phyloP scores from a whole-genome alignment of 768 basidiomycete species.

The Amanita rubescens region DNA sequence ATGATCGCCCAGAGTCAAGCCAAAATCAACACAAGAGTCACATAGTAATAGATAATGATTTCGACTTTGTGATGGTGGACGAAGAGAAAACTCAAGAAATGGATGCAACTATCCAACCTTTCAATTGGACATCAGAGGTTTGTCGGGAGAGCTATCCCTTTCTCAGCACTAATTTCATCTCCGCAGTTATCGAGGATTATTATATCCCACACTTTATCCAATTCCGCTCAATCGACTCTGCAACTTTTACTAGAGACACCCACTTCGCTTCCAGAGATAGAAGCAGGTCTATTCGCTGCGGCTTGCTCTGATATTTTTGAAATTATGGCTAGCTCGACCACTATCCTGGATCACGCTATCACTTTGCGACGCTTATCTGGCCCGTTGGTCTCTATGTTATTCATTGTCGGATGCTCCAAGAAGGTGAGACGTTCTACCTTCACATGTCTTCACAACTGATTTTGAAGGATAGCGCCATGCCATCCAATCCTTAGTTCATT shows the following conservation, averaged over 20 bases:
- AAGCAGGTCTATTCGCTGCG: slow-evolving; percentile 26
- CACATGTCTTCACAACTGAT: slow-evolving; percentile 9
- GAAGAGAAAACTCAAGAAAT: slow-evolving; percentile 19
- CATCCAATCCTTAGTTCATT: slow-evolving; percentile 44
- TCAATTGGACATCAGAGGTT: slow-evolving; percentile 55
- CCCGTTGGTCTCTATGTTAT: slow-evolving; percentile 33
- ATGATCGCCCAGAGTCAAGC: neutral
- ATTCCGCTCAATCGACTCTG: slow-evolving; percentile 36
- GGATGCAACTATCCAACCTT: slow-evolving; percentile 23
- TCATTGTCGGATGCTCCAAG: slow-evolving; percentile 26
- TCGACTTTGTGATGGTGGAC: slow-evolving; percentile 29
- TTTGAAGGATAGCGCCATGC: slow-evolving; percentile 31
- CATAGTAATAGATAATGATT: slow-evolving; percentile 17
- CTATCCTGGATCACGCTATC: slow-evolving; percentile 25
- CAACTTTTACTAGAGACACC: slow-evolving; percentile 38
- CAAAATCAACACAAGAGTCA: neutral
- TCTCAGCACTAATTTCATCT: slow-evolving; percentile 3
- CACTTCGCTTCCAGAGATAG: slow-evolving; percentile 3
- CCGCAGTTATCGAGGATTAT: slow-evolving; percentile 52
- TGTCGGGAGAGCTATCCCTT: slow-evolving; percentile 6
- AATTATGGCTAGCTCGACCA: slow-evolving; percentile 32
- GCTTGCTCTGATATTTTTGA: slow-evolving; percentile 39
- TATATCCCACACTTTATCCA: slow-evolving; percentile 44
- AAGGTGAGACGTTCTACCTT: slow-evolving; percentile 28
- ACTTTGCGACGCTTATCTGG: slow-evolving; percentile 23